phyloP scores from a whole-genome alignment of 108 stramenopile species.

The Cyclotella sp. region DNA sequence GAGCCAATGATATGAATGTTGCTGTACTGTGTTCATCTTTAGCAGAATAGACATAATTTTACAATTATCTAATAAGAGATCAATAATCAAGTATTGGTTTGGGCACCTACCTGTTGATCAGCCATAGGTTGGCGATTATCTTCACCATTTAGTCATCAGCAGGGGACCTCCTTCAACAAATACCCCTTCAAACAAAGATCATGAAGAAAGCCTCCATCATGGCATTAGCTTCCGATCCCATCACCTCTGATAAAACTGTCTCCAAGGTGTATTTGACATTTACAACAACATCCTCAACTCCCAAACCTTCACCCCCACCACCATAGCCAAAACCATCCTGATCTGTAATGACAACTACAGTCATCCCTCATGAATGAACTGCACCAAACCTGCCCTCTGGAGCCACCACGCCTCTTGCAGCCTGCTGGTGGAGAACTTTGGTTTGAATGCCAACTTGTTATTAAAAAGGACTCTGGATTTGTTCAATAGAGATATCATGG shows the following conservation, averaged over 20 bases:
- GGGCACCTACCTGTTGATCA: too few species aligned
- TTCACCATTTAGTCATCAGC: too few species aligned
- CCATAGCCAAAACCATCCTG: conserved; percentile 71
- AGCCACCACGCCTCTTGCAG: conserved; percentile 69
- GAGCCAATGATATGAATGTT: too few species aligned
- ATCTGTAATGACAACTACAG: conserved; percentile 72
- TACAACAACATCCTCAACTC: conserved; percentile 54
- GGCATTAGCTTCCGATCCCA: conserved; percentile 7
- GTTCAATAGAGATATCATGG: conserved; percentile 81
- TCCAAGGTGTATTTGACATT: conserved; percentile 55
- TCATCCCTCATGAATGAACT: conserved; percentile 61
- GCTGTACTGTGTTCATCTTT: too few species aligned
- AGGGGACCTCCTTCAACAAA: too few species aligned
- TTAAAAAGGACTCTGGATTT: conserved; percentile 56
- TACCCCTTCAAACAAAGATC: conserved; percentile 49
- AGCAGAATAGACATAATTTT: too few species aligned
- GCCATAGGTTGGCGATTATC: too few species aligned
- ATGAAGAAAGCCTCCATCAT: conserved; percentile 53
- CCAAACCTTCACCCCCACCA: conserved; percentile 71
- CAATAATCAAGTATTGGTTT: too few species aligned
- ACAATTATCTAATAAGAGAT: too few species aligned
- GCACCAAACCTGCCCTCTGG: conserved; percentile 76
- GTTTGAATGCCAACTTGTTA: conserved; percentile 61
- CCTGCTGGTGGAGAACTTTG: conserved; percentile 74
- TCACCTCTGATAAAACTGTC: conserved; percentile 22